Percentiles rank a stretch among this genome's conserved stretches.
Evolutionary conservation across 306 rosid species (phyloP).

Genomic region (Cucumis hystrix): DNA sequence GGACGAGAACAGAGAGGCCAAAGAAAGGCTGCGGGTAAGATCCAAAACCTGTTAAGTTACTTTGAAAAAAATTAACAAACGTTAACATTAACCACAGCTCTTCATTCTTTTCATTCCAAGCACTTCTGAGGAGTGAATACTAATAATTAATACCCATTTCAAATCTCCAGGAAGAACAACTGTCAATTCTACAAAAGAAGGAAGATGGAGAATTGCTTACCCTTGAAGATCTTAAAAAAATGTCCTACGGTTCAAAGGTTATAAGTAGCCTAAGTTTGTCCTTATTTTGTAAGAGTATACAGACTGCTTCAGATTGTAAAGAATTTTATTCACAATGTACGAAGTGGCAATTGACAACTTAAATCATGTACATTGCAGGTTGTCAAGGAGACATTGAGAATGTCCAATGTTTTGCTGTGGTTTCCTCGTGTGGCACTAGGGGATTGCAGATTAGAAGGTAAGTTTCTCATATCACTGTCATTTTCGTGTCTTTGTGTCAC

Average conservation of each 20-base stretch:
- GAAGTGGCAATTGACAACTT: constrained; percentile 4
- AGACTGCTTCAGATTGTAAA: neutral
- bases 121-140: neutral
- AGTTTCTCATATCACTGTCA: neutral
- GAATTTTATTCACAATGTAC: neutral
- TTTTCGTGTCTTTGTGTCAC: no score
- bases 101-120: neutral
- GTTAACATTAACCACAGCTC: neutral
- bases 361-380: constrained; percentile 26
- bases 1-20: constrained; percentile 41
- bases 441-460: constrained; percentile 55
- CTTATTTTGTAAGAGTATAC: neutral
- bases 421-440: constrained; percentile 55
- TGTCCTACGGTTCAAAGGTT: constrained; percentile 56
- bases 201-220: constrained; percentile 30
- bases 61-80: neutral
- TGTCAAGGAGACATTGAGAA: constrained; percentile 62
- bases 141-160: neutral
- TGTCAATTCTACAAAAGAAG: constrained; percentile 36
- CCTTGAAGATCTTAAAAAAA: constrained; percentile 41
- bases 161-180: constrained; percentile 46
- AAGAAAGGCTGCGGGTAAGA: constrained; percentile 48
- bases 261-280: neutral
- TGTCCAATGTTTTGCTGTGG: constrained; percentile 61
- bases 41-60: neutral